Conservation (phyloP, 176 grass and related monocot species). For the Cenchrus purpureus region DNA sequence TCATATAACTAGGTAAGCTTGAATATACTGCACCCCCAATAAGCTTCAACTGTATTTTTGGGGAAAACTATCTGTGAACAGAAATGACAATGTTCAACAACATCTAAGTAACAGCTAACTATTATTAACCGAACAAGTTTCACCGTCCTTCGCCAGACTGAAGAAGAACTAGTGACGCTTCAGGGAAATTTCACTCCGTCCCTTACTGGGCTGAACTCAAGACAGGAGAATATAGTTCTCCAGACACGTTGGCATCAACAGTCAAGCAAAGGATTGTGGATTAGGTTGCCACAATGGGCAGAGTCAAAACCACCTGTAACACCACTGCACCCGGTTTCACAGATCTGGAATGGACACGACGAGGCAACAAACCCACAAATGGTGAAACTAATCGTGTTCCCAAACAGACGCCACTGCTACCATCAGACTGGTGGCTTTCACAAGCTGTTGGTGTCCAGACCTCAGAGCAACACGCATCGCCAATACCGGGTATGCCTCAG, state of each 20-base stretch:
- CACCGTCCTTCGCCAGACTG: background rate
- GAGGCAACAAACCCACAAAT: slow-evolving; percentile 8
- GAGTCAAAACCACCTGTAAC: background rate
- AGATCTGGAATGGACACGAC: slow-evolving; percentile 50
- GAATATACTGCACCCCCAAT: background rate
- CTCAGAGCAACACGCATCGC: background rate
- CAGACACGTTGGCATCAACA: background rate
- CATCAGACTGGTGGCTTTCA: slow-evolving; percentile 25
- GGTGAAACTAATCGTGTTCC: slow-evolving; percentile 33
- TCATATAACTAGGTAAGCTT: background rate
- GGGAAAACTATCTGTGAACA: slow-evolving; percentile 10
- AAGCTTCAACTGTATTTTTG: background rate
- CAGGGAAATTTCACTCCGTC: background rate
- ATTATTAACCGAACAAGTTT: slow-evolving; percentile 1
- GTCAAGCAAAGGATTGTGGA: background rate
- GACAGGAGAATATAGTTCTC: background rate
- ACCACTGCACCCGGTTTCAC: slow-evolving; percentile 20
- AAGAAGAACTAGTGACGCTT: slow-evolving; percentile 17
- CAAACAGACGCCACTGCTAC: slow-evolving; percentile 18
- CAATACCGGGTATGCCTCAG: slow-evolving; percentile 12
- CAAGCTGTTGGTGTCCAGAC: slow-evolving; percentile 20
- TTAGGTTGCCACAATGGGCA: background rate
- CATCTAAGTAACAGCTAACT: background rate
- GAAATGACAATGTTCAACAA: background rate
- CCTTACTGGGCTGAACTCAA: background rate